These are phyloP conservation scores for Triticum timopheevii DNA, from an alignment of 176 grass and related monocot genomes.

Conservation along the genomic window DNA sequence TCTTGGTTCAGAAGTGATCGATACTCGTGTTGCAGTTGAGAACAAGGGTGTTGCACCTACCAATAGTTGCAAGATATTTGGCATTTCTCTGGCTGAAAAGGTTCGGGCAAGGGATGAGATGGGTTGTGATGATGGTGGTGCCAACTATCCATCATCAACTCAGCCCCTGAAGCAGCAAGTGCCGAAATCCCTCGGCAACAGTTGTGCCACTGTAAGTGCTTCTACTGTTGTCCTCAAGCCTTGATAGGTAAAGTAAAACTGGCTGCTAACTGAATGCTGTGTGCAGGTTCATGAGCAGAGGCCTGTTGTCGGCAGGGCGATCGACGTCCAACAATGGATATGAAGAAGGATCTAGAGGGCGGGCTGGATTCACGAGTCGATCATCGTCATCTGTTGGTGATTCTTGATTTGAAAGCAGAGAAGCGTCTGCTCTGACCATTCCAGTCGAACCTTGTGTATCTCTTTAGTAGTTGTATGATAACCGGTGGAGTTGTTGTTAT, in stretches of 20 bases:
- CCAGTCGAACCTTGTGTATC: slow-evolving; percentile 34
- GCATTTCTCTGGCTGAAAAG: slow-evolving; percentile 60
- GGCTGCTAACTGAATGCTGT: not conserved
- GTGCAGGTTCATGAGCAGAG: slow-evolving; percentile 70
- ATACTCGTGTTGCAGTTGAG: not conserved
- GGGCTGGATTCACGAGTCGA: slow-evolving; percentile 1
- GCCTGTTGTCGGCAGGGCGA: slow-evolving; percentile 64
- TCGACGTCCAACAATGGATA: slow-evolving; percentile 62
- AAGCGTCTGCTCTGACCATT: not conserved
- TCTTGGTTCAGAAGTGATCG: slow-evolving; percentile 17
- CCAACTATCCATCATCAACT: slow-evolving; percentile 32
- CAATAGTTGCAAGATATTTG: slow-evolving; percentile 73
- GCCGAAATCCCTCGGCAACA: slow-evolving; percentile 52
- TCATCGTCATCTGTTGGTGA: slow-evolving; percentile 18
- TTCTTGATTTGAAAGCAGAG: not conserved
- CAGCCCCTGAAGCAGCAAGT: slow-evolving; percentile 50
- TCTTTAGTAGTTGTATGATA: slow-evolving; percentile 14
- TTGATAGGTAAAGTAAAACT: not conserved
- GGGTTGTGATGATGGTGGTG: slow-evolving; percentile 28
- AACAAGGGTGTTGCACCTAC: slow-evolving; percentile 17
- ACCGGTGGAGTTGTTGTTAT: slow-evolving; percentile 27
- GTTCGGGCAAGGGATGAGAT: slow-evolving; percentile 38
- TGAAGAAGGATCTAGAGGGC: slow-evolving; percentile 39
- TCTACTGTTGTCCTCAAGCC: not conserved
- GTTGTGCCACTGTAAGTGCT: slow-evolving; percentile 52